Conservation (phyloP, 306 rosid genomes). For the Inga oerstediana region DNA sequence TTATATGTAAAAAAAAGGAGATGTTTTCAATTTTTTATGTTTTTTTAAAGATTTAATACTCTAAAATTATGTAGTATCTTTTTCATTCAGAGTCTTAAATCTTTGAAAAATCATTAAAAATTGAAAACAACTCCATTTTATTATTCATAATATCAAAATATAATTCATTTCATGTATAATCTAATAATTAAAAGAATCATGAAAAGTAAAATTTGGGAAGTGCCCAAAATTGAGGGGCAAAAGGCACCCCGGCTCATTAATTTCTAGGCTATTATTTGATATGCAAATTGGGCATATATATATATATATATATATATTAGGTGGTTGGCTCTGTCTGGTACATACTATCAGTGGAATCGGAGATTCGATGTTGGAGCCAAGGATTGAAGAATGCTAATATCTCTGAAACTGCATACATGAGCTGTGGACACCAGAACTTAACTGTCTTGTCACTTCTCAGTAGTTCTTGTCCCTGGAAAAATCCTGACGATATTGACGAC, state of each 20-base stretch:
- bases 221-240: no score
- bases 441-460: background rate
- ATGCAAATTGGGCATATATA: background rate
- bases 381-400: background rate
- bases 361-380: background rate
- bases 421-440: background rate
- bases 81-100: no score
- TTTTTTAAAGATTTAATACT: no score
- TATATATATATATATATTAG: slow-evolving; percentile 33
- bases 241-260: background rate
- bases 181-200: no score
- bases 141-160: no score
- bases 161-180: no score
- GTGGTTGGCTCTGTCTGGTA: slow-evolving; percentile 25
- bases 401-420: background rate
- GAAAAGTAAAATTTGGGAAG: no score
- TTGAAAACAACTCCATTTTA: no score
- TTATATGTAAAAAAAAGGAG: no score
- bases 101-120: no score
- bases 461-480: background rate
- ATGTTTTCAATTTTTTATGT: no score
- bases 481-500: background rate
- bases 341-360: background rate
- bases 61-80: no score
- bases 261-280: background rate